These are phyloP conservation scores for Miscanthus sacchariflorus DNA, from an alignment of 202 grass and related monocot genomes.

Conservation along the genomic window DNA sequence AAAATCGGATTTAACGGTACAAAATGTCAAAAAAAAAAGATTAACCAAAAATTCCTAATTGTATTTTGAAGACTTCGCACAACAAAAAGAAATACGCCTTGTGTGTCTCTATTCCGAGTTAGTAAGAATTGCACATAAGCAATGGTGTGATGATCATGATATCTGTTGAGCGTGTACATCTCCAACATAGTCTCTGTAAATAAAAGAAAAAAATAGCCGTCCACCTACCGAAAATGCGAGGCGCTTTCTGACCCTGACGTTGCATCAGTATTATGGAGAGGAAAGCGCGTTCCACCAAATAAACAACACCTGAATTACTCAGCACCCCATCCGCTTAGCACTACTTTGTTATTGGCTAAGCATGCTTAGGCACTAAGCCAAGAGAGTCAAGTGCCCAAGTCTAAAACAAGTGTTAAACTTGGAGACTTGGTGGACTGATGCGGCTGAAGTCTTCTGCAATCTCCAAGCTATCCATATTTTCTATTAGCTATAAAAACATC, in stretches of 20 bases:
- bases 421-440: not conserved
- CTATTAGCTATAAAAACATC: not conserved
- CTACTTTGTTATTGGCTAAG: not conserved
- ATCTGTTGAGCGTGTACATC: not conserved
- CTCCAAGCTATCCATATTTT: not conserved
- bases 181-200: not conserved
- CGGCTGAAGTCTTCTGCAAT: not conserved
- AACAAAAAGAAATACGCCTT: no score
- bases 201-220: not conserved
- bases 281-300: not conserved
- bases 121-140: no score
- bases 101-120: no score
- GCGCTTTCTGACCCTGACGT: not conserved
- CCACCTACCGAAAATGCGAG: not conserved
- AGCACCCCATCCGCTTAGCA: constrained; percentile 7
- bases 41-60: no score
- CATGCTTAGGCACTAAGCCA: not conserved
- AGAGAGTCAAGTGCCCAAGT: not conserved
- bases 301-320: constrained; percentile 4
- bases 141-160: no score
- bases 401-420: constrained; percentile 27
- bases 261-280: not conserved
- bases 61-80: no score
- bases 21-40: no score
- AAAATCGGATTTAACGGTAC: no score